These are phyloP conservation scores for Geranium incanum DNA, from an alignment of 441 rosid genomes.

Conservation along the genomic window DNA sequence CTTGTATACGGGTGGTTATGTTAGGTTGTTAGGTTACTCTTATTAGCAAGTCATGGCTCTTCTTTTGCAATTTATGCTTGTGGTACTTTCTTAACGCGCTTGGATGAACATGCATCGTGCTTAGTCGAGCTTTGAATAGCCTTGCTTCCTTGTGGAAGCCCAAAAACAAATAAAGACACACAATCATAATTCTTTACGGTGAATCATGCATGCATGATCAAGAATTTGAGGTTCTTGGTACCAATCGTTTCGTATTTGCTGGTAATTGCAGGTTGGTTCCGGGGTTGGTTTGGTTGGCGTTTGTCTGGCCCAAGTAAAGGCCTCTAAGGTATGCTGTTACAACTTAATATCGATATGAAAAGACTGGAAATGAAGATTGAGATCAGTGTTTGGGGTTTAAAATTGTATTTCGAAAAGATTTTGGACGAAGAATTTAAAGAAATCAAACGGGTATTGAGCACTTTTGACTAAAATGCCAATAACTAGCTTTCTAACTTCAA, in stretches of 20 bases:
- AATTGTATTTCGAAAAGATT: no score
- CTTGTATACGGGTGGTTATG: background rate
- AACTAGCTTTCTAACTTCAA: no score
- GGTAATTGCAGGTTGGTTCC: constrained; percentile 59
- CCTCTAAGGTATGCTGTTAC: constrained; percentile 49
- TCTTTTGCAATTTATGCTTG: background rate
- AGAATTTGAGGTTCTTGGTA: background rate
- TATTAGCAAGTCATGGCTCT: background rate
- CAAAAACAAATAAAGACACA: background rate
- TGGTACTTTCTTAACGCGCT: no score
- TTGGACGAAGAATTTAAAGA: no score
- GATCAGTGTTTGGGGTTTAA: no score
- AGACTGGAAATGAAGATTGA: background rate
- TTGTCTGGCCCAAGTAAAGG: constrained; percentile 70
- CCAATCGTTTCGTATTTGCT: background rate
- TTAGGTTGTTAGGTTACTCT: background rate
- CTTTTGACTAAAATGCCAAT: no score
- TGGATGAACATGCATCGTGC: background rate
- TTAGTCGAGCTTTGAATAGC: background rate
- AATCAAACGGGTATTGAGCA: no score
- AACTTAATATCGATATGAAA: background rate
- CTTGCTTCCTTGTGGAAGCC: background rate
- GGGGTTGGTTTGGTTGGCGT: constrained; percentile 85
- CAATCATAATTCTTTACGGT: background rate
- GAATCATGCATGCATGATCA: background rate